Conservation (phyloP, 371 early-diverging fungal genomes). For the Lichtheimia hyalospora region DNA sequence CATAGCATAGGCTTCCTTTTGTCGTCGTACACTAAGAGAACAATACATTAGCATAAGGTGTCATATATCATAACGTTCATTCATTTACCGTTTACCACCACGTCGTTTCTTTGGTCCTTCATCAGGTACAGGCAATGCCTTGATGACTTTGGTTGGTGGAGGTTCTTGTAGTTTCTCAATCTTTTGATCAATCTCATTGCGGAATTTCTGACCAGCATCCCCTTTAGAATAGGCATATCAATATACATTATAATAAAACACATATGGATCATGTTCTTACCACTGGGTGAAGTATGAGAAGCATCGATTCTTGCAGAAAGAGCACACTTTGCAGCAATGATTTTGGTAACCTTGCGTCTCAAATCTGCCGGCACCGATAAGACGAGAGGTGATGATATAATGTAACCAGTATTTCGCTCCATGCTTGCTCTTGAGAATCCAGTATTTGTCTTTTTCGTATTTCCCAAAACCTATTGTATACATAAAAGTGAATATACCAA, state of each 20-base stretch:
- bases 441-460: slow-evolving; percentile 61
- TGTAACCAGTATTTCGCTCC: slow-evolving; percentile 78
- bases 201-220: slow-evolving; percentile 64
- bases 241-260: not conserved
- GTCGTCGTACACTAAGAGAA: slow-evolving; percentile 66
- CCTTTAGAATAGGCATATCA: slow-evolving; percentile 30
- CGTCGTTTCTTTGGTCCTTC: slow-evolving; percentile 90
- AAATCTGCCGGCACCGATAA: slow-evolving; percentile 71
- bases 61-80: too few species aligned
- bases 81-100: slow-evolving; percentile 75
- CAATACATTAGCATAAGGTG: too few species aligned
- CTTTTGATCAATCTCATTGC: slow-evolving; percentile 83
- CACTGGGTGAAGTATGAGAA: slow-evolving; percentile 68
- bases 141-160: slow-evolving; percentile 80
- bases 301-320: slow-evolving; percentile 92
- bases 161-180: slow-evolving; percentile 87
- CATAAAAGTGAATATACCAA: not conserved
- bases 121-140: slow-evolving; percentile 91
- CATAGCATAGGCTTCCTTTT: slow-evolving; percentile 81
- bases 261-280: slow-evolving; percentile 26
- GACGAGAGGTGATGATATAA: slow-evolving; percentile 78
- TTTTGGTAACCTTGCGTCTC: slow-evolving; percentile 73
- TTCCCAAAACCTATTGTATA: slow-evolving; percentile 46
- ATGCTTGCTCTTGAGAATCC: slow-evolving; percentile 79
- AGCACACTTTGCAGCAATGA: slow-evolving; percentile 80